Base-by-base conservation (phyloP, 1,284 basidiomycete species). In the Leucoagaricus sp. region DNA sequence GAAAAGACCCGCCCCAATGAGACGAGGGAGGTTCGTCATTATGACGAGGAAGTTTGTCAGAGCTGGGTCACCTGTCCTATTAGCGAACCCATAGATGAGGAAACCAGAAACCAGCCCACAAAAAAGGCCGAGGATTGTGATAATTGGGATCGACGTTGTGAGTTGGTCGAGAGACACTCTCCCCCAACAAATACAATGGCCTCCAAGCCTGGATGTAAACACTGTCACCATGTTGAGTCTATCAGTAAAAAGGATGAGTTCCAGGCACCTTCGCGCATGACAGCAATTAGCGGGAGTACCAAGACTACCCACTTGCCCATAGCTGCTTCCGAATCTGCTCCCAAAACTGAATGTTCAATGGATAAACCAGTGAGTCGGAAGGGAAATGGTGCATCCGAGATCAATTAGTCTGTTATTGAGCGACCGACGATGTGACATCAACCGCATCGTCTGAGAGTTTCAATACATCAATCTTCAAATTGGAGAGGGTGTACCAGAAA, bases 1-100 rank as follows among this genome's bases (percentile, higher is more conserved):
- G 73, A 94, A 93, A 41, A 97, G 82, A 15, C 94, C 95, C 0
- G 94, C 89, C 38, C 95, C 94, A 71, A 97, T 94, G 66, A 97
- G 85, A 62, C 96, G 83, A 51, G 96, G 75, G 65, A 97, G 76
- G 77, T 91, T 91, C 53, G 95, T 96, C 79, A 95, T 96, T 58
- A 85, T 78, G 68, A 96, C 74, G 50, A 96, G 79, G 86, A 96
- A 96, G 64, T 93, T 76, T 45, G 84, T 85, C 29, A 94, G 73
- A 1, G 7, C 5, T n/a, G n/a, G n/a, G 85, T 66, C 66, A 87
- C 89, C 87, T 2, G 84, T 77, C 41, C 88, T 81, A 59, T 82
- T 86, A 10, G 88, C 89, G 59, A 92, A 92, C 58, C 80, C 74
- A 70, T 93, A 93, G 63, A 93, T 85, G 57, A 89, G 47, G 68